Base-by-base conservation (phyloP, 2,329 filamentous ascomycete genomes). In the Colletotrichum euphorbiae region DNA sequence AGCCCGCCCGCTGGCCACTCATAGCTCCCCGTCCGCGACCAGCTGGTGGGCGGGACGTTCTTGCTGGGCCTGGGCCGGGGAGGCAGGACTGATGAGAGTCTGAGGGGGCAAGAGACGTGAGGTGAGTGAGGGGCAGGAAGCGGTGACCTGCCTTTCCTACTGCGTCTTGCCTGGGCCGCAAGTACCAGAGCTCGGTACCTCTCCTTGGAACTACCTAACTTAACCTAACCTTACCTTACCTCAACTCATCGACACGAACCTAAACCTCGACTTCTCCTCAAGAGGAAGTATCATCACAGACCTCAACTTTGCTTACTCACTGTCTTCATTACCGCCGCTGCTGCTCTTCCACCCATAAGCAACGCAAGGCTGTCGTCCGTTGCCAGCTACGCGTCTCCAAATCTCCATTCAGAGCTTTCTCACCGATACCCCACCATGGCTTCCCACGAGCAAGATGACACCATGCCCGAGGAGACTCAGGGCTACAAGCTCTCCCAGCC, bases 401-500 rank as follows among this genome's bases (percentile, higher is more conserved):
- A 6, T 46, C 24, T 43, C 60, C 33, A 43, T 11, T 42, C 42
- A 48, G 31, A 57, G 45, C 60, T 59, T 9, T 8, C 64, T 52
- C 43, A 38, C 62, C 42, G 38, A 54, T 54, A 48, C 56, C 66
- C 69, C 80, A 85, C 75, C 75, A 93, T 93, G 91, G 85, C 90
- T 73, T 87, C 89, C 75, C 84, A 88, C 77, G 84, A 90, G 72
- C 65, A 68, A 68, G 93, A 97, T 70, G 95, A 98, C 77, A 89
- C 95, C 73, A 85, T 92, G 80, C 91, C 93, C 72, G 92, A 96
- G 84, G 88, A 91, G 83, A 98, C 94, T 73, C 91, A 94, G 83
- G 95, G 95, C 79, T 98, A 98, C 91, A 98, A 97, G 89, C 92
- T 98, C 78, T 94, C 93, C 74, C 93, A 98, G 89, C 87, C 87